A percentile compares a stretch with the other conserved stretches of the same genome.
Evolutionary conservation across 768 basidiomycete genomes (phyloP).

Genomic region (Mycena haematopus): DNA sequence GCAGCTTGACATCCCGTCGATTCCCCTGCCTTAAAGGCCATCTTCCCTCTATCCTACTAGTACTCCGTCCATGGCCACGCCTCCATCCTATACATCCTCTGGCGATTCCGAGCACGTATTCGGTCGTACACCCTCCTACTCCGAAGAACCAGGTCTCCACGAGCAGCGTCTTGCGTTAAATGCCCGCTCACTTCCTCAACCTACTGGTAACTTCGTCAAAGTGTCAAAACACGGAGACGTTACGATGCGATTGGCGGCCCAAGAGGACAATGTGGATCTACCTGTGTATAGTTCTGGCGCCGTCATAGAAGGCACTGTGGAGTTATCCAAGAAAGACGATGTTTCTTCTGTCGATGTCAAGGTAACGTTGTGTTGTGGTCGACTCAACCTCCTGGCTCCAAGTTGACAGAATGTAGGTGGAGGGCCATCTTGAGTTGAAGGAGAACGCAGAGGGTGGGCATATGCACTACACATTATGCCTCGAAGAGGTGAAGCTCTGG

Average conservation of each 20-base stretch:
- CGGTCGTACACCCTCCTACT: conserved; percentile 54
- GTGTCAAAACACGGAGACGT: conserved; percentile 60
- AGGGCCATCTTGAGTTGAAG: conserved; percentile 62
- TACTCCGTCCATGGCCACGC: conserved; percentile 53
- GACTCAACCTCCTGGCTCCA: neutral
- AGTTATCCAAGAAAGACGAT: conserved; percentile 60
- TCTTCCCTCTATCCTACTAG: neutral
- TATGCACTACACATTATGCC: conserved; percentile 55
- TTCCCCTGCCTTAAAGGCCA: too few species aligned
- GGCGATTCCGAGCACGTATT: conserved; percentile 38
- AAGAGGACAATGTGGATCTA: conserved; percentile 53
- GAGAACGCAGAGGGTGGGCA: conserved; percentile 73
- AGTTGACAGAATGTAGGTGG: conserved; percentile 49
- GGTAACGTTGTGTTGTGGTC: conserved; percentile 38
- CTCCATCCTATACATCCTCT: conserved; percentile 61
- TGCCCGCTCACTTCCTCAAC: conserved; percentile 45
- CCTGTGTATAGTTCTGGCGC: conserved; percentile 64
- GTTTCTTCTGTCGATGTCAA: conserved; percentile 69
- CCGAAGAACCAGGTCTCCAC: conserved; percentile 56
- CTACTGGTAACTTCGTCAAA: conserved; percentile 61
- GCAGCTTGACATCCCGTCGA: too few species aligned
- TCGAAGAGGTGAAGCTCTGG: conserved; percentile 65
- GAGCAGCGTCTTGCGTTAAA: conserved; percentile 61
- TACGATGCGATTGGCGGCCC: conserved; percentile 56
- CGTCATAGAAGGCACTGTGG: conserved; percentile 60